A percentile compares a stretch with the other conserved stretches of the same genome.
Evolutionary conservation across 345 rosid genomes (phyloP).

Genomic region (Erucastrum elatum): DNA sequence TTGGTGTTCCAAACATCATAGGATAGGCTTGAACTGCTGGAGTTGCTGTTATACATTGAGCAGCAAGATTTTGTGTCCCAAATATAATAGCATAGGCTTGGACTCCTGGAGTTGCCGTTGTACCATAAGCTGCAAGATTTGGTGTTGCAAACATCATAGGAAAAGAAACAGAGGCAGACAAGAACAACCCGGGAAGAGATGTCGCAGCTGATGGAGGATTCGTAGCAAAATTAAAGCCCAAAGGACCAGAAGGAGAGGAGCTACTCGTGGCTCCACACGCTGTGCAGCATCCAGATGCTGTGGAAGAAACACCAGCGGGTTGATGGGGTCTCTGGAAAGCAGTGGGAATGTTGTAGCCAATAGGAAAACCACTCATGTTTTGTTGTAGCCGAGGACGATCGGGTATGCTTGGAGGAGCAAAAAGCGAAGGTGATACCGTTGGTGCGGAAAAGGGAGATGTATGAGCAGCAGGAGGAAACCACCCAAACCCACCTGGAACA

Average conservation of each 20-base stretch:
- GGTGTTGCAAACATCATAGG: conserved; percentile 7
- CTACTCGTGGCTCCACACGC: conserved; percentile 34
- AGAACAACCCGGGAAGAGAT: neutral
- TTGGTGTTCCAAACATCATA: neutral
- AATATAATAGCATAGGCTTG: neutral
- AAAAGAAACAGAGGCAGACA: neutral
- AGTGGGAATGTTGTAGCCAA: neutral
- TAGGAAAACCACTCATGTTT: neutral
- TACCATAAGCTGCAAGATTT: neutral
- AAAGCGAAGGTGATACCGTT: neutral
- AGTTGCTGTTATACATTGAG: neutral
- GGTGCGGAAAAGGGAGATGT: neutral
- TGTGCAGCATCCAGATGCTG: conserved; percentile 18
- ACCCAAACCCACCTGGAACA: neutral
- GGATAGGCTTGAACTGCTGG: neutral
- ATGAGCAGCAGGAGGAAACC: neutral
- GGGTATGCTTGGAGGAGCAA: conserved; percentile 1
- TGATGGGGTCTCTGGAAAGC: neutral
- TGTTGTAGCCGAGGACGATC: neutral
- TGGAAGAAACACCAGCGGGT: conserved; percentile 1
- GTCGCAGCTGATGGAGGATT: conserved; percentile 12
- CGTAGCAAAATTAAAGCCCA: neutral
- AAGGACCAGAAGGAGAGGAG: conserved; percentile 15
- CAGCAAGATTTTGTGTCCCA: neutral
- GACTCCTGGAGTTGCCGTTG: neutral